Base-by-base conservation (phyloP, 176 grass and related monocot genomes). In the Oryza nivara region DNA sequence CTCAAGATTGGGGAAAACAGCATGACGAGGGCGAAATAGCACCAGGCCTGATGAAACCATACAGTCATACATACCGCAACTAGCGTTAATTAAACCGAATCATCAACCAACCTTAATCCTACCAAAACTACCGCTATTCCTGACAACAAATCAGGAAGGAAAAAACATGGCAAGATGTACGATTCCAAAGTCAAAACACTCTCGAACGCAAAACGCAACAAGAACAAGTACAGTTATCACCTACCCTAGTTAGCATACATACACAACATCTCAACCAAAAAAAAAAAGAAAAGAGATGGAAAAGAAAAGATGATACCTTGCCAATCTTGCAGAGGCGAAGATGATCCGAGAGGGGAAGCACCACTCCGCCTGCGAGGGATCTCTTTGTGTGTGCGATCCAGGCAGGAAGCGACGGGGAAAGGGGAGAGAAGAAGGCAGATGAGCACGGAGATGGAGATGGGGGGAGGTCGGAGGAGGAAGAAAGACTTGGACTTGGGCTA, bases 251-350 rank as follows among this genome's bases (percentile, higher is more conserved):
- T 22, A 61, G 7, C 0, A 9, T 4, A 63, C 0, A 9, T 0
- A 63, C 20, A 23, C 58, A 63, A 4, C 58, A 23, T 22, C 58
- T 63, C 58, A 23, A 11, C 20, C 22, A 19, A 5, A 20, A 23
- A 19, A 5, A 20, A 23, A 63, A 23, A 20, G 5, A 63, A 63
- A 43, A 51, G 10, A 28, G 28, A 28, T 28, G 28, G 35, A 36
- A 63, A 23, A 20, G 5, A 63, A 63, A 44, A 51, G 6, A 63
- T 41, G 51, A 65, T 49, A 88, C 80, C 80, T 83, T 41, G 80
- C 41, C 80, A 32, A 43, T 78, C 52, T 88, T 65, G 65, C 38
- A 23, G 23, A 2, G 36, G 14, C 49, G 23, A 43, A 23, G 65
- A 30, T 75, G 78, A 76, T 82, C 51, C 51, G 17, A 3, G 35